phyloP scores from a whole-genome alignment of 73 alveolate genomes.

The Durusdinium trenchii region DNA sequence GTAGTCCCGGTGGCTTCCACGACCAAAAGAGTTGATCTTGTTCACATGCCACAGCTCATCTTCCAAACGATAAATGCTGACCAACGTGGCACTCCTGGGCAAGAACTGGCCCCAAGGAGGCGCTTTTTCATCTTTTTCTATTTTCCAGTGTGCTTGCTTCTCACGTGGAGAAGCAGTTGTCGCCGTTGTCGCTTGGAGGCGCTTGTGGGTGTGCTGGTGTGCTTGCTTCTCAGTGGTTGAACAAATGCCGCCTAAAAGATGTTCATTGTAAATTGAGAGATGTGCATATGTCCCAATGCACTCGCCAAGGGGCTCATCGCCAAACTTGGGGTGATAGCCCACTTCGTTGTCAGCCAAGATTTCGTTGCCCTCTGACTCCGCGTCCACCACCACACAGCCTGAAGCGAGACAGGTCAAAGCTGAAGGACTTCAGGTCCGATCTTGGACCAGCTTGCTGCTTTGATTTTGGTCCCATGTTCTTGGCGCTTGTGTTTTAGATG shows the following conservation, averaged over 20 bases:
- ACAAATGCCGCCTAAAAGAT: background rate
- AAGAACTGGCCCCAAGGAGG: too few relatives aligned
- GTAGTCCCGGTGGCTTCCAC: slow-evolving; percentile 90
- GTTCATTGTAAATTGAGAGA: background rate
- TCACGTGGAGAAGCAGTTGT: too few relatives aligned
- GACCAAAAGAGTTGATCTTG: slow-evolving; percentile 32
- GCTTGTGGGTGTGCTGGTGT: too few relatives aligned
- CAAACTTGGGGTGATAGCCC: background rate
- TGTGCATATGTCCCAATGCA: background rate
- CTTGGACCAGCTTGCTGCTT: too few relatives aligned
- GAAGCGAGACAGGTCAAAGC: background rate
- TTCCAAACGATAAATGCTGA: slow-evolving; percentile 69
- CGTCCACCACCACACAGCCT: slow-evolving; percentile 58
- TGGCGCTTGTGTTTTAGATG: too few relatives aligned
- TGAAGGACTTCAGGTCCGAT: too few relatives aligned
- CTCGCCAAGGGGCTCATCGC: slow-evolving; percentile 50
- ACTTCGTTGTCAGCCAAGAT: slow-evolving; percentile 40
- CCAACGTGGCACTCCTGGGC: slow-evolving; percentile 49
- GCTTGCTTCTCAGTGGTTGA: too few relatives aligned
- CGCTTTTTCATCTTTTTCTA: too few relatives aligned
- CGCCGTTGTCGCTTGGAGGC: too few relatives aligned
- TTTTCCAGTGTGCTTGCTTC: too few relatives aligned
- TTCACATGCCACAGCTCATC: slow-evolving; percentile 58
- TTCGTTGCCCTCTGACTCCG: slow-evolving; percentile 47
- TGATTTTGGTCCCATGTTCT: too few relatives aligned